phyloP scores from a whole-genome alignment of 2,329 filamentous ascomycete species.

The Ophiostoma fasciatum region DNA sequence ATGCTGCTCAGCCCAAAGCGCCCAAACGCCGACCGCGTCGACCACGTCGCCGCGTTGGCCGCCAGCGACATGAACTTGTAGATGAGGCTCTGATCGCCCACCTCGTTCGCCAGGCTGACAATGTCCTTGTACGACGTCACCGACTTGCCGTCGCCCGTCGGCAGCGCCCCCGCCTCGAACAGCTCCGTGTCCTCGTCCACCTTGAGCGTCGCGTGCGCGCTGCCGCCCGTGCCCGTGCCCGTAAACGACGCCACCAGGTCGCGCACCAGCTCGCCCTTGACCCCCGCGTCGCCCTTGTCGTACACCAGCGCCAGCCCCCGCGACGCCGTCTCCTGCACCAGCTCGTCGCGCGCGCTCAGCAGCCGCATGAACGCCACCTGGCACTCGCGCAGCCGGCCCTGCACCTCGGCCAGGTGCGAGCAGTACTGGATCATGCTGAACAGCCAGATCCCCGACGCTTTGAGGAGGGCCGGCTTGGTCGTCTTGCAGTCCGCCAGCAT shows the following conservation, averaged over 20 bases:
- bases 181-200: constrained; percentile 85
- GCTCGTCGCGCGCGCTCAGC: constrained; percentile 74
- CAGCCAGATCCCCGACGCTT: constrained; percentile 90
- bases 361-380: constrained; percentile 82
- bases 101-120: constrained; percentile 85
- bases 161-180: constrained; percentile 80
- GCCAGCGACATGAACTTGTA: constrained; percentile 98
- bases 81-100: constrained; percentile 88
- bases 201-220: no score
- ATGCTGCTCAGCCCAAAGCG: constrained; percentile 86
- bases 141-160: constrained; percentile 76
- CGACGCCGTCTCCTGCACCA: constrained; percentile 91
- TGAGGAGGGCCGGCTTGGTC: constrained; percentile 77
- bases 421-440: constrained; percentile 85
- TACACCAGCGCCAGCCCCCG: constrained; percentile 86
- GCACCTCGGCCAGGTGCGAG: constrained; percentile 61
- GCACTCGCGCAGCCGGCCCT: constrained; percentile 58
- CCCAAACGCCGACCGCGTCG: constrained; percentile 89
- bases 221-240: constrained; percentile 61
- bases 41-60: constrained; percentile 93
- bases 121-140: constrained; percentile 97
- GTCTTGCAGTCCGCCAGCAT: constrained; percentile 64
- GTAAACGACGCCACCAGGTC: constrained; percentile 86
- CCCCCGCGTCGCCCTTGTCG: constrained; percentile 67
- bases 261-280: constrained; percentile 71